phyloP scores from a whole-genome alignment of 192 early-diverging fungal species.

The Coemansia sp. region DNA sequence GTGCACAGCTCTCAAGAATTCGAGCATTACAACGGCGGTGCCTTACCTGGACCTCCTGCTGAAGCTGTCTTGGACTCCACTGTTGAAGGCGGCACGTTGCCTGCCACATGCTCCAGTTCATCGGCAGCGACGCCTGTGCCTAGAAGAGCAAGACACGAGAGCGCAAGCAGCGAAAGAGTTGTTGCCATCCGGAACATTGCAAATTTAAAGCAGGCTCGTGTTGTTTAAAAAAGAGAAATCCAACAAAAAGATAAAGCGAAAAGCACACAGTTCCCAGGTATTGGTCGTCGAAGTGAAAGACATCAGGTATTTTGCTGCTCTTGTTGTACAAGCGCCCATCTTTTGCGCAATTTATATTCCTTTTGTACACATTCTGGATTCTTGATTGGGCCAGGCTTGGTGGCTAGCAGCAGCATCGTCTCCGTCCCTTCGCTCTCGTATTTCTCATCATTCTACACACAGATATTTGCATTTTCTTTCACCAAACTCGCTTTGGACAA shows the following conservation, averaged over 20 bases:
- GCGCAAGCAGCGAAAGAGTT: conserved; percentile 20
- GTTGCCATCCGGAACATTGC: background rate
- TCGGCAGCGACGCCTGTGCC: conserved; percentile 30
- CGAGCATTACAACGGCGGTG: background rate
- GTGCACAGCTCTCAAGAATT: background rate
- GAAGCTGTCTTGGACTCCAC: conserved; percentile 8
- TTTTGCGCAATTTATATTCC: too few species aligned
- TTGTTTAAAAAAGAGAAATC: too few species aligned
- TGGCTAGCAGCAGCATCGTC: background rate
- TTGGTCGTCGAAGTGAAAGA: too few species aligned
- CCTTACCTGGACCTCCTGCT: background rate
- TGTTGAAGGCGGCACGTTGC: conserved; percentile 14
- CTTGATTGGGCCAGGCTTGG: too few species aligned
- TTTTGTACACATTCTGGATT: too few species aligned
- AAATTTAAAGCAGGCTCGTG: background rate
- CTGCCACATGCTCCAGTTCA: conserved; percentile 41
- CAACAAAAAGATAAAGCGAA: background rate
- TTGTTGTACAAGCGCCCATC: too few species aligned
- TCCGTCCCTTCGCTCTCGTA: background rate
- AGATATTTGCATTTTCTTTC: background rate
- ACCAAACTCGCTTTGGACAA: background rate
- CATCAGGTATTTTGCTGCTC: too few species aligned
- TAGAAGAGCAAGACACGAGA: conserved; percentile 28
- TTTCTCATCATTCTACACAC: background rate
- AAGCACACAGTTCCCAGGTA: too few species aligned